Conservation (phyloP, 2,329 filamentous ascomycete genomes). For the Didymellaceae sp. region DNA sequence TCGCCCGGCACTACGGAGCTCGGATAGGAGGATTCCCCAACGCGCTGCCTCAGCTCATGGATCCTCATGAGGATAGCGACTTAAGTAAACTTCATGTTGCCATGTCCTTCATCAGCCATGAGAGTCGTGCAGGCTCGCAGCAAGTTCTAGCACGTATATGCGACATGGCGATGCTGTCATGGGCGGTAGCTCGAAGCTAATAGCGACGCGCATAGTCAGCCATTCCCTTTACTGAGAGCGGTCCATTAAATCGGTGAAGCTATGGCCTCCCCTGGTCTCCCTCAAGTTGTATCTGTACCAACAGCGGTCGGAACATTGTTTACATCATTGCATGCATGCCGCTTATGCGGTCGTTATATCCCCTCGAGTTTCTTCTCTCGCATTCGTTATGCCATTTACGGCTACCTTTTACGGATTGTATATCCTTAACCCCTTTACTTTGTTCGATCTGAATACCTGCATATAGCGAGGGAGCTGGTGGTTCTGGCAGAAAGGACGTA, state of each 20-base stretch:
- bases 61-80: constrained; percentile 45
- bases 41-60: constrained; percentile 38
- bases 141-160: constrained; percentile 58
- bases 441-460: constrained; percentile 14
- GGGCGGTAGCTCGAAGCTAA: constrained; percentile 43
- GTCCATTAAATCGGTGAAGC: no score
- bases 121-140: constrained; percentile 54
- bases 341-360: constrained; percentile 19
- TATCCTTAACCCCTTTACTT: constrained; percentile 2
- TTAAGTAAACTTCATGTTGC: constrained; percentile 56
- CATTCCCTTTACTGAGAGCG: neutral
- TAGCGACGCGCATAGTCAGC: neutral
- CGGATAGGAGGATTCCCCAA: constrained; percentile 58
- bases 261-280: neutral
- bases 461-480: constrained; percentile 21
- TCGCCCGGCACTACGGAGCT: constrained; percentile 76
- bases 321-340: constrained; percentile 20
- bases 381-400: constrained; percentile 18
- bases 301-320: constrained; percentile 12
- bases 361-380: constrained; percentile 18
- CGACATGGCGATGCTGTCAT: constrained; percentile 56
- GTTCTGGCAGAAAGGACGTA: constrained; percentile 10
- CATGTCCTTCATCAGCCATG: constrained; percentile 56
- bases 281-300: constrained; percentile 12
- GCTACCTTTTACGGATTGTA: constrained; percentile 11